Evolutionary conservation across 805 yeast species (phyloP).

Genomic region (Zygoascus tannicola): DNA sequence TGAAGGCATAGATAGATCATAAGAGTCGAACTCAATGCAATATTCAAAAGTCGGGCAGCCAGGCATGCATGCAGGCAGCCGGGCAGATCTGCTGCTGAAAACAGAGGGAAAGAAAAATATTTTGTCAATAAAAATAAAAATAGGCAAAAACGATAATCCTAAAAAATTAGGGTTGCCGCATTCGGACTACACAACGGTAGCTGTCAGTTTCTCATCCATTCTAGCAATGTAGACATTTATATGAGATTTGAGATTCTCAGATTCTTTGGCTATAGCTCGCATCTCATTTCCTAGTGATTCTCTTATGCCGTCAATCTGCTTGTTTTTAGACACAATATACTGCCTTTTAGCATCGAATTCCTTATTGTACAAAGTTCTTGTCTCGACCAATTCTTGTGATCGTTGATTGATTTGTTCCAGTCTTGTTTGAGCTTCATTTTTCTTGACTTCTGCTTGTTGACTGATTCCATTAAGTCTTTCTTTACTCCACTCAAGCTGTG

Average conservation of each 20-base stretch:
- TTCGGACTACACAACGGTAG: no score
- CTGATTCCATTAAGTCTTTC: slow-evolving; percentile 37
- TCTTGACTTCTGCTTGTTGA: slow-evolving; percentile 34
- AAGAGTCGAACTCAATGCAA: no score
- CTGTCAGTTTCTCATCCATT: slow-evolving; percentile 29
- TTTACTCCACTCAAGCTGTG: slow-evolving; percentile 25
- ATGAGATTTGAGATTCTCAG: slow-evolving; percentile 46
- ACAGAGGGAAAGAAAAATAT: no score
- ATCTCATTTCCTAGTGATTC: slow-evolving; percentile 44
- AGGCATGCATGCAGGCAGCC: no score
- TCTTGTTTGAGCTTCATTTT: background rate
- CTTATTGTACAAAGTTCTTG: slow-evolving; percentile 30
- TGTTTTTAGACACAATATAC: slow-evolving; percentile 38
- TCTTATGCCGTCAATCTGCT: slow-evolving; percentile 32
- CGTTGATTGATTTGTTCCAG: background rate
- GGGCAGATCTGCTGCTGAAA: no score
- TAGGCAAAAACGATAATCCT: no score
- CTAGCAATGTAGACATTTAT: slow-evolving; percentile 44
- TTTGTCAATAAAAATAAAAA: no score
- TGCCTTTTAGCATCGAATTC: slow-evolving; percentile 41
- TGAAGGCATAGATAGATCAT: no score
- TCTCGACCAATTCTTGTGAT: slow-evolving; percentile 26
- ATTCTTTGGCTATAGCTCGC: slow-evolving; percentile 43
- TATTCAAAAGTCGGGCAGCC: no score
- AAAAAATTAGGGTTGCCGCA: no score